Evolutionary conservation across 164 flowering plant species (phyloP), one percentile per base, ranked within the genome.

Genomic region (Umbellularia californica): DNA sequence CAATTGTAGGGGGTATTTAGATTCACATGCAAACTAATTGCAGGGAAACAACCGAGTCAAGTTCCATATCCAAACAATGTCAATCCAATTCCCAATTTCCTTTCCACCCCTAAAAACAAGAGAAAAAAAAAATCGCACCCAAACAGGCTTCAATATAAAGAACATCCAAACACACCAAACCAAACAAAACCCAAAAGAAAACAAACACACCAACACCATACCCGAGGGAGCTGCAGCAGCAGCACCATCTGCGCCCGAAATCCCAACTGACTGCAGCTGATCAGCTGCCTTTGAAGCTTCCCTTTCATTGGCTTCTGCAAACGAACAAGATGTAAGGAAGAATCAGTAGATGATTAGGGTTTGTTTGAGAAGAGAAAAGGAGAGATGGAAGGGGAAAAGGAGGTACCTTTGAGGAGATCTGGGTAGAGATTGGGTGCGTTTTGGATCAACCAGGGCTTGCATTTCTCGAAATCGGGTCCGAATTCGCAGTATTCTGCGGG

Each of bases 401-500:
- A 10, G 20, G 50, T 10, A 92, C 97, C 97, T 88, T 88, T 87
- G 60, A 89, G 25, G 70, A 95, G 98, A 89, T 93, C 92, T 0
- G 98, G 98, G 77, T 92, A 95, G 20, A 90, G 81, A 2, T 92
- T 84, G 7, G 96, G 92, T 3, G 92, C 97, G 82, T 93, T 90
- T 69, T 81, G 83, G 84, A 95, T 85, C 82, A 95, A 77, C 99
- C 99, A 95, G 5, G 98, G 99, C 78, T 95, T 95, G 88, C 99
- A 95, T 81, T 89, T 93, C 78, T 87, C 92, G 78, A 93, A 93
- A 82, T 95, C 97, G 71, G 97, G 89, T 0, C 97, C 97, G 81
- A 93, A 93, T 77, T 93, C 99, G 73, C 99, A 95, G 85, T 90
- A 95, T 80, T 95, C 98, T 0, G 92, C 88, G 0, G 98, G 99